A percentile compares a stretch with the other conserved stretches of the same genome.
These are phyloP conservation scores for Tremellales sp. DNA, from an alignment of 1,284 basidiomycete genomes.

Conservation along the genomic window DNA sequence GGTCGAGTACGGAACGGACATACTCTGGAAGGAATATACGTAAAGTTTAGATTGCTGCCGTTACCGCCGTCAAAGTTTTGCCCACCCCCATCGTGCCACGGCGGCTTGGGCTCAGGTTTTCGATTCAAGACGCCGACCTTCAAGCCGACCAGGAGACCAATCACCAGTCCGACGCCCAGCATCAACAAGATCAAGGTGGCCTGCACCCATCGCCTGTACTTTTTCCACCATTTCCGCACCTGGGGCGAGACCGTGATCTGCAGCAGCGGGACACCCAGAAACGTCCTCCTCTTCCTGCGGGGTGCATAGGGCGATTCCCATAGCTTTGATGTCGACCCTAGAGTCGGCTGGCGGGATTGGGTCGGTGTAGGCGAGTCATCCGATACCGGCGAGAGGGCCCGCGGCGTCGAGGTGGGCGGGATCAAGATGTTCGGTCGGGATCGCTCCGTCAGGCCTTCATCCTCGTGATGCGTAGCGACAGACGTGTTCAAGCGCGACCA, in stretches of 20 bases:
- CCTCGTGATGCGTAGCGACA: not conserved
- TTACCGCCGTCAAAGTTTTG: constrained; percentile 12
- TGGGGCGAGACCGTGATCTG: constrained; percentile 5
- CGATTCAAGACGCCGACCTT: constrained; percentile 14
- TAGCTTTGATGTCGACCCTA: constrained; percentile 4
- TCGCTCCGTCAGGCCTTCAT: not conserved
- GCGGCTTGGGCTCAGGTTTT: constrained; percentile 5
- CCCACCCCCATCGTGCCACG: constrained; percentile 17
- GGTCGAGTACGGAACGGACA: constrained; percentile 6
- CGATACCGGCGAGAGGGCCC: not conserved
- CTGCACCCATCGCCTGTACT: constrained; percentile 32
- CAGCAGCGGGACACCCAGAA: not conserved
- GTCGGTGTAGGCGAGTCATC: not conserved
- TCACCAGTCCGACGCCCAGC: constrained; percentile 28
- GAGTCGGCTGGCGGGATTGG: not conserved
- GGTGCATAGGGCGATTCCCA: not conserved
- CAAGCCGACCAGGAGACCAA: constrained; percentile 35
- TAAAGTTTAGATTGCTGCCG: constrained; percentile 26
- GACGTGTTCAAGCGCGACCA: constrained; percentile 3
- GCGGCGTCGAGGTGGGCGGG: constrained; percentile 1
- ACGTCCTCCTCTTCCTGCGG: too few relatives aligned
- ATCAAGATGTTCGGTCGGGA: not conserved
- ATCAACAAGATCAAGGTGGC: constrained; percentile 16
- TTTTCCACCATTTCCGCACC: constrained; percentile 24
- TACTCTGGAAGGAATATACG: constrained; percentile 29